Evolutionary conservation across 495 filamentous ascomycete genomes (phyloP), one percentile per base, ranked within the genome.

Genomic region (Thermochaetoides thermophila): DNA sequence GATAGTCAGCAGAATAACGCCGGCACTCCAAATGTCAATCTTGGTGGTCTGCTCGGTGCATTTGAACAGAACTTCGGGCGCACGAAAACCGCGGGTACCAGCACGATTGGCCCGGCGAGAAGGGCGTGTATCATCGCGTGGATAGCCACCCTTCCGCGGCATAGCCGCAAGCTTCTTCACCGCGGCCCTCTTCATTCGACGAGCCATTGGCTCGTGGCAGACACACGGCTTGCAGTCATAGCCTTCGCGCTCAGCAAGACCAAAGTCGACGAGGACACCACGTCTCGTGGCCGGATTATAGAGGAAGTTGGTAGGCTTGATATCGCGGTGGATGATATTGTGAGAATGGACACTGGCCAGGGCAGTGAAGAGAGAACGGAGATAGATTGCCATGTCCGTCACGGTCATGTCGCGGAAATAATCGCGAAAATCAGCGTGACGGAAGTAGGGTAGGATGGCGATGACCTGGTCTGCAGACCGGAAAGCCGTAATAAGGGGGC

Each of bases 221-320:
- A 71, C 40, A 48, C 82, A 89, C 19, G 68, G 74, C 39, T 77
- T 76, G 35, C 57, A 66, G n/a, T 87, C 81, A 23, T 65, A 68
- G 6, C 78, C 78, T 44, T 83, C 74, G 20, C 79, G 60, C 59
- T 97, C 89, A 18, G 89, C 89, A 9, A 97, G 69, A 17, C 89
- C 89, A 59, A 97, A 97, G 53, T 97, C 89, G 5, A 95, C 87
- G 9, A 97, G 68, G 2, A 97, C 89, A 11, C 89, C 89, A 34
- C 82, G 75, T 43, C 73, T 68, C 39, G 80, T 65, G 3, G 75
- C 58, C 3, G 81, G 78, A 39, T 93, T 86, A 63, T 96, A 99
- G 20, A 99, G 71, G 49, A 99, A 99, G 50, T 99, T 99, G 9
- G 89, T 99, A n/a, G 89, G 89, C 53, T 99, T 99, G 53, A 99